phyloP scores from a whole-genome alignment of 331 rosid genomes.

The Malus hybrid region DNA sequence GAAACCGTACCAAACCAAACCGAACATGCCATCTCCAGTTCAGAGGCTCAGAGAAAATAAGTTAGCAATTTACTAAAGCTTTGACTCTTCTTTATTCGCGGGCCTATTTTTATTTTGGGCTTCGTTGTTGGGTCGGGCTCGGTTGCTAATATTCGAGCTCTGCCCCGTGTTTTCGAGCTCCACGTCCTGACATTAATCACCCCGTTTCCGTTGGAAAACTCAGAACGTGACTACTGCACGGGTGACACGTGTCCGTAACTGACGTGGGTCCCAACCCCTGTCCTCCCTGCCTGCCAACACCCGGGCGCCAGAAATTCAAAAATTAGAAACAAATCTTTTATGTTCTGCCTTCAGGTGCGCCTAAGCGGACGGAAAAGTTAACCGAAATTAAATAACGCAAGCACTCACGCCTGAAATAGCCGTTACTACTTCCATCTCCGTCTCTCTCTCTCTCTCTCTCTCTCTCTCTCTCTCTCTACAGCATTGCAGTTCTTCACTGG shows the following conservation, averaged over 20 bases:
- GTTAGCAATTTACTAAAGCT: no score
- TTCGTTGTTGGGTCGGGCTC: neutral
- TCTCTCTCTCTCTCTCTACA: neutral
- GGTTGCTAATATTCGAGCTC: no score
- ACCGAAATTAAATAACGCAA: neutral
- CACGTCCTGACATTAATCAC: neutral
- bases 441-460: neutral
- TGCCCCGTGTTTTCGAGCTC: no score
- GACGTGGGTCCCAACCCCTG: neutral
- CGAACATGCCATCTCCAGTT: no score
- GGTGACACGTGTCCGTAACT: neutral
- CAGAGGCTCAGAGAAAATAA: no score
- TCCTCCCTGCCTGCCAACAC: neutral
- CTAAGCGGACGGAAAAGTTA: slow-evolving; percentile 3
- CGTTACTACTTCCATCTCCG: neutral
- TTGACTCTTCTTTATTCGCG: neutral
- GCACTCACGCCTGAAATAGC: neutral
- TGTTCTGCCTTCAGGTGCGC: neutral
- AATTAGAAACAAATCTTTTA: neutral
- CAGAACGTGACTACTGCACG: neutral
- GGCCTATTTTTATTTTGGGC: neutral
- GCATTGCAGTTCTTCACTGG: neutral
- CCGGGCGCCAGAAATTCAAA: slow-evolving; percentile 13
- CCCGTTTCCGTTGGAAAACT: neutral
- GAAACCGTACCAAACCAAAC: no score